Base-by-base conservation (phyloP, 2,329 filamentous ascomycete species). In the Alternaria ventricosa region DNA sequence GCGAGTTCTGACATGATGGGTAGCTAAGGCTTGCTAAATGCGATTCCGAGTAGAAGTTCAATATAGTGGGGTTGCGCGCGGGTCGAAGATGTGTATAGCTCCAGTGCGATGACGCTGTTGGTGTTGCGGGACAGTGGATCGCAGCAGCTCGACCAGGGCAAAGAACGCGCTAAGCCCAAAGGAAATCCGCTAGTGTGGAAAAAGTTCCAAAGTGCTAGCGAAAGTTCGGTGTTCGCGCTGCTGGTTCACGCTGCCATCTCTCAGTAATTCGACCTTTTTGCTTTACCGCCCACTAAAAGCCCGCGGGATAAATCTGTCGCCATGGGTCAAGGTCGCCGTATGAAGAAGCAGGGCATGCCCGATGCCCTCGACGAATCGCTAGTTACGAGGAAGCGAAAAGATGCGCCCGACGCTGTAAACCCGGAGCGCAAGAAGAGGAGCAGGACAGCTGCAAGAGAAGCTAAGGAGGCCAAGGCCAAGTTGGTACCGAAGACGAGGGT, bases 311-410 rank as follows among this genome's bases (percentile, higher is more conserved):
- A 46, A 55, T 57, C 60, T 43, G 60, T 65, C 63, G 77, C 68
- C 44, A 97, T 97, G 94, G 94, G 93, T 85, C 88, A 89, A 66
- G 92, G 94, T 80, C 92, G 94, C 79, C 93, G 94, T 75, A 96
- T 97, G 90, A 92, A 94, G 81, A 97, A 97, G 84, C 96, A 98
- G 87, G 95, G 94, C 60, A 86, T 91, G 69, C 96, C 96, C 57
- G 88, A 91, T 75, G 87, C 91, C 69, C 87, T 97, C 70, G 93
- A 96, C 69, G 93, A 97, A 71, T 84, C 79, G 70, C 75, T 92
- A 75, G 90, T 91, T 74, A 89, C 90, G 55, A 93, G 90, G 77
- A 97, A 98, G 87, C 89, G 94, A 79, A 98, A 98, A 85, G 85
- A 92, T 72, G 88, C 89, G 44, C 90, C 89, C 57, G 84, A 69